Conservation (phyloP, 768 basidiomycete genomes). For the Agaricus blazei region DNA sequence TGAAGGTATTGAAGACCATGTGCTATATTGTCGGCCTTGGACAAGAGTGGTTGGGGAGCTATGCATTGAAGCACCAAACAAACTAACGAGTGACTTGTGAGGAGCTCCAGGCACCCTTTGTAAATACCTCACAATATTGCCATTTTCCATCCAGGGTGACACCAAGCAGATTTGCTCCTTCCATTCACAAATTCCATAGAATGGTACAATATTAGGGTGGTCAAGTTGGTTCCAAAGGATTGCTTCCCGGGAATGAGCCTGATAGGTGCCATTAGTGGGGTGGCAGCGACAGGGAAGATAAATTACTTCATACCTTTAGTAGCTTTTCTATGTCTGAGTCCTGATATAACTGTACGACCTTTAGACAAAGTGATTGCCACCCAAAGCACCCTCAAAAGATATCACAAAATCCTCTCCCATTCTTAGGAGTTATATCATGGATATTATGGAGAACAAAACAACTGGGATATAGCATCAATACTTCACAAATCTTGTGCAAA, state of each 20-base stretch:
- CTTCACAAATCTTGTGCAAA: constrained; percentile 14
- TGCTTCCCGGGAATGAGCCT: constrained; percentile 3
- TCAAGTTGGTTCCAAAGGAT: constrained; percentile 3
- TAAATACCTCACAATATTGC: constrained; percentile 8
- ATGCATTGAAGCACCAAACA: background rate
- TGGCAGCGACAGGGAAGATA: constrained; percentile 16
- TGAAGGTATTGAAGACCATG: constrained; percentile 11
- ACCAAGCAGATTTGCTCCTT: constrained; percentile 6
- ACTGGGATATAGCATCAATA: constrained; percentile 21
- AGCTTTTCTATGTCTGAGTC: constrained; percentile 10
- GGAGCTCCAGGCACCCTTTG: background rate
- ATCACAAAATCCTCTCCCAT: constrained; percentile 22
- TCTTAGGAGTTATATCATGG: constrained; percentile 6
- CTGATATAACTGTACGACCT: constrained; percentile 17
- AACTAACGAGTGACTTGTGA: background rate
- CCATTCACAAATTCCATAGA: constrained; percentile 5
- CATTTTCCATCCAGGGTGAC: constrained; percentile 13
- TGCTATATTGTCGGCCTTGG: constrained; percentile 9
- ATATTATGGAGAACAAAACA: constrained; percentile 17
- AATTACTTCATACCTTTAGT: constrained; percentile 15
- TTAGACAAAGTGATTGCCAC: constrained; percentile 17
- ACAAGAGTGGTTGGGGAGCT: constrained; percentile 18
- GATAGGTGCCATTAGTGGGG: constrained; percentile 11
- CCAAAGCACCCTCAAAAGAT: constrained; percentile 19
- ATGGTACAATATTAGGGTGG: constrained; percentile 7